A percentile compares a stretch with the other conserved stretches of the same genome.
phyloP scores from a whole-genome alignment of 768 basidiomycete genomes.

The Auriscalpium vulgare region DNA sequence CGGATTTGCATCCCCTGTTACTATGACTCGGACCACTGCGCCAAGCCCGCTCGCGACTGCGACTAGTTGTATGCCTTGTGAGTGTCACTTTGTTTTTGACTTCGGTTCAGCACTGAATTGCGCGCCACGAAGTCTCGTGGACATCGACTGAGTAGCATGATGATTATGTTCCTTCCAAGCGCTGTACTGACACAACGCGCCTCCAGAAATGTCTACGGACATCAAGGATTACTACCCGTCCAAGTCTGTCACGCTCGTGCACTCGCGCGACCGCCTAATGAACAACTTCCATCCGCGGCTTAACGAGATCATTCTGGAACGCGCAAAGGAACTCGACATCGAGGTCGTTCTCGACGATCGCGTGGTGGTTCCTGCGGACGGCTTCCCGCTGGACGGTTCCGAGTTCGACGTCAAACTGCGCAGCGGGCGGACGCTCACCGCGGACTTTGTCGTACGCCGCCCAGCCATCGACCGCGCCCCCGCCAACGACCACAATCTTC shows the following conservation, averaged over 20 bases:
- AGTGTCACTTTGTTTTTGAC: no score
- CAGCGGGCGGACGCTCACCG: slow-evolving; percentile 12
- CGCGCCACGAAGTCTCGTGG: no score
- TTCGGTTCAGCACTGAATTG: no score
- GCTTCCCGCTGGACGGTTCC: slow-evolving; percentile 19
- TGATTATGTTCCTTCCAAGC: no score
- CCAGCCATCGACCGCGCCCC: slow-evolving; percentile 25
- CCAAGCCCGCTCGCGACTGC: no score
- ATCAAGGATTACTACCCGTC: slow-evolving; percentile 17
- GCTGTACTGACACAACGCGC: no score
- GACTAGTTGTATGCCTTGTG: no score
- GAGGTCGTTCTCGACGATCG: slow-evolving; percentile 13
- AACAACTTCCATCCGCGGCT: slow-evolving; percentile 18
- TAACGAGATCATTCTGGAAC: slow-evolving; percentile 18
- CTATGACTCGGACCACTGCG: no score
- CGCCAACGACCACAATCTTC: slow-evolving; percentile 29
- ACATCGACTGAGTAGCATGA: no score
- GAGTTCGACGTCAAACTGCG: slow-evolving; percentile 13
- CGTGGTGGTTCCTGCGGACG: slow-evolving; percentile 21
- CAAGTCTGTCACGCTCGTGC: slow-evolving; percentile 20
- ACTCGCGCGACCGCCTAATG: slow-evolving; percentile 20
- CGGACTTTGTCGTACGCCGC: slow-evolving; percentile 16
- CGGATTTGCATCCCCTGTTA: no score
- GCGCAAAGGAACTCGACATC: slow-evolving; percentile 19
- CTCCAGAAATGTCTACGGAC: slow-evolving; percentile 22